Base-by-base conservation (phyloP, 768 basidiomycete species). In the Macrolepiota fuliginosa region DNA sequence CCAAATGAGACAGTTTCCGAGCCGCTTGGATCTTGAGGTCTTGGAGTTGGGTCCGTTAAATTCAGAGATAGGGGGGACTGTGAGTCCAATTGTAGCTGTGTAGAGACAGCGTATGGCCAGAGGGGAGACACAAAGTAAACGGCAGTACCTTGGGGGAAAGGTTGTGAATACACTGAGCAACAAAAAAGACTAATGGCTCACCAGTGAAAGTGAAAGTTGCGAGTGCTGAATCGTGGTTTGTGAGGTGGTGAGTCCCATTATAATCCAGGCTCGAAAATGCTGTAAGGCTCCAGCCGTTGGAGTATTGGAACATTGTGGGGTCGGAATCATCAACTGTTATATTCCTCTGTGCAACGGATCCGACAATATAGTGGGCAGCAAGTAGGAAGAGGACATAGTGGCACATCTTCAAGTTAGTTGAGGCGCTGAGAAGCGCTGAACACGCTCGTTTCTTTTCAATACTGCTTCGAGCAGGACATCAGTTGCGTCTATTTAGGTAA, bases 31-130 rank as follows among this genome's bases (percentile, higher is more conserved):
- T 75, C 74, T 15, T 74, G 70, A 29, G 12, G 22, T 22, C 17
- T 32, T 15, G 19, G 2, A n/a, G 54, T 55, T 29, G 53, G 52
- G 27, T 61, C 60, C 2, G 45, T 24, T 9, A 81, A 71, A 64
- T 80, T 75, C 51, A 81, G 65, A 67, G 1, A 70, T 62, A 2
- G 50, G 24, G 13, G 71, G 65, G n/a, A n/a, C n/a, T n/a, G n/a
- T n/a, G 66, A 69, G 61, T 81, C 81, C 32, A 82, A 65, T 7
- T 73, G 72, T 4, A 82, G 51, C 6, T 74, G 72, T 0, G 79
- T 78, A 56, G 68, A 76, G 54, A 81, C 79, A 13, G 55, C 56
- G 67, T 76, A 78, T 12, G 78, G 78, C 79, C 78, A 80, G 15
- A 70, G 66, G 22, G 77, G 75, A 0, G 74, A 71, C 62, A 76